Percentiles rank a stretch among this genome's conserved stretches.
Conservation (phyloP, 805 yeast genomes). For the Saccharomyces kudriavzevii region DNA sequence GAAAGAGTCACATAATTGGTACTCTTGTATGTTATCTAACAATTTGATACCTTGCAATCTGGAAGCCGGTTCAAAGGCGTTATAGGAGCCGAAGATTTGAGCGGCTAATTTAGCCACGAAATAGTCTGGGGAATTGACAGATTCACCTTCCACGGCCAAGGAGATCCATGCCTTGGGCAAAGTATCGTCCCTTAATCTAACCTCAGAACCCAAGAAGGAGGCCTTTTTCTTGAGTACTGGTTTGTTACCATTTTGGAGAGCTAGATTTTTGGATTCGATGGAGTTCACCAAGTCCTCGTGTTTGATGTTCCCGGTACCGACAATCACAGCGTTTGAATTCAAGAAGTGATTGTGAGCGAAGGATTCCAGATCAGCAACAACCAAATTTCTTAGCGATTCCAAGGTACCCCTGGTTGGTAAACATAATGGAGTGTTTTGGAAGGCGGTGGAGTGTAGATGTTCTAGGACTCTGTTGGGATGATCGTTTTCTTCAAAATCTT, state of each 20-base stretch:
- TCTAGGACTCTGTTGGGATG: conserved; percentile 51
- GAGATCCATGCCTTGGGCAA: conserved; percentile 72
- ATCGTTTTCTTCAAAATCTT: conserved; percentile 48
- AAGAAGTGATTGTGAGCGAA: conserved; percentile 52
- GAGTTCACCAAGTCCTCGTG: conserved; percentile 66
- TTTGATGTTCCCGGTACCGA: conserved; percentile 57
- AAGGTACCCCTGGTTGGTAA: conserved; percentile 70
- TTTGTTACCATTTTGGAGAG: conserved; percentile 42
- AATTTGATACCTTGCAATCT: conserved; percentile 60
- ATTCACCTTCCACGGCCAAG: conserved; percentile 69
- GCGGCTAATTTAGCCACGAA: conserved; percentile 70
- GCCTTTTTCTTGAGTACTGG: conserved; percentile 42
- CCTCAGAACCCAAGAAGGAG: conserved; percentile 76
- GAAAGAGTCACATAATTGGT: conserved; percentile 65
- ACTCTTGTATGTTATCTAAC: conserved; percentile 58
- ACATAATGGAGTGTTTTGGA: conserved; percentile 76
- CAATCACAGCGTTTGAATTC: conserved; percentile 58
- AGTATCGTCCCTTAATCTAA: conserved; percentile 83
- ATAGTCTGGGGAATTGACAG: conserved; percentile 53
- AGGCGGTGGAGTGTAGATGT: conserved; percentile 76
- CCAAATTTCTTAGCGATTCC: conserved; percentile 54
- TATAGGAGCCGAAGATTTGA: conserved; percentile 47
- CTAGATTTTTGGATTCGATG: conserved; percentile 42
- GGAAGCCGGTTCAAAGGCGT: conserved; percentile 47
- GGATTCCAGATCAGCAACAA: conserved; percentile 47